These are phyloP conservation scores for Puccinia horiana DNA, from an alignment of 1,284 basidiomycete genomes.

Conservation along the genomic window DNA sequence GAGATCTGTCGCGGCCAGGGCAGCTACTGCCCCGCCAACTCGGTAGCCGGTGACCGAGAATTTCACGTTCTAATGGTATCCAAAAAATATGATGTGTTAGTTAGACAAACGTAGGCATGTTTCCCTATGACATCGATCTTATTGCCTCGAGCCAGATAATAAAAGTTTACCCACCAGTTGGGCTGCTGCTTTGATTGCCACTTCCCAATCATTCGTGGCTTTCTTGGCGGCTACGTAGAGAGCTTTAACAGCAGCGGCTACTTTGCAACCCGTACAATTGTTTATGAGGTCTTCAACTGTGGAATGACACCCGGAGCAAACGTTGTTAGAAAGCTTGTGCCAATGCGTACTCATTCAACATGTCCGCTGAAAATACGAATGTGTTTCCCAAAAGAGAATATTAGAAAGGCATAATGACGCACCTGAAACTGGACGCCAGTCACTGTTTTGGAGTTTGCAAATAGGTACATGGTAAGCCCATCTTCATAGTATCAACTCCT, in stretches of 20 bases:
- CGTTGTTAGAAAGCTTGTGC: not conserved
- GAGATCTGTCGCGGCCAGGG: conserved; percentile 50
- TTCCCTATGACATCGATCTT: not conserved
- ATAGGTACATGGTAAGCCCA: not conserved
- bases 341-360: not conserved
- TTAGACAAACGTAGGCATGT: not conserved
- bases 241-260: conserved; percentile 50
- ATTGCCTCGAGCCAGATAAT: not conserved
- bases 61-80: not conserved
- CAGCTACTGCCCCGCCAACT: conserved; percentile 51
- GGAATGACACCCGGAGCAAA: conserved; percentile 25
- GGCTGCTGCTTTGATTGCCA: conserved; percentile 50
- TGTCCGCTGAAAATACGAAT: not conserved
- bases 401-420: not conserved
- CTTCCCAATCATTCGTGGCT: conserved; percentile 51
- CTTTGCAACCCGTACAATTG: conserved; percentile 50
- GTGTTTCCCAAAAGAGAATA: not conserved
- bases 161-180: not conserved
- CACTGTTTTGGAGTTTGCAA: not conserved
- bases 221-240: conserved; percentile 51
- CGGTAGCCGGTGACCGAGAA: conserved; percentile 47
- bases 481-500: too few relatives aligned
- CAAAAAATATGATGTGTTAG: not conserved
- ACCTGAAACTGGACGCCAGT: conserved; percentile 15
- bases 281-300: conserved; percentile 50